Evolutionary conservation across 371 early-diverging fungal species (phyloP), one percentile per base, ranked within the genome.

Genomic region (Capillidium rhysosporum): DNA sequence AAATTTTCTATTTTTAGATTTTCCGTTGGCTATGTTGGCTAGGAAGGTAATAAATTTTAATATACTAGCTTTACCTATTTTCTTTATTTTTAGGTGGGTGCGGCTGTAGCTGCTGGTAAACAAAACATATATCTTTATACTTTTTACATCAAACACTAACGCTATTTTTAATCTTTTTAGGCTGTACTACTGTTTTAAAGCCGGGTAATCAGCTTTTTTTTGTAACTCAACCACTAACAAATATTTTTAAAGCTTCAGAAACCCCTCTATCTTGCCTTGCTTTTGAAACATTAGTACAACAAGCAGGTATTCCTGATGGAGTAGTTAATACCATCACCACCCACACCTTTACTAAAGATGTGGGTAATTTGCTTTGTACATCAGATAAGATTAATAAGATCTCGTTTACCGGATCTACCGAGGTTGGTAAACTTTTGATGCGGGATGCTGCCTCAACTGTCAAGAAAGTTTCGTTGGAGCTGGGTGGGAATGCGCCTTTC

Each of bases 1-100:
- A 28, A n/a, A n/a, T n/a, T 40, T 43, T 24, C 51, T 20, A 28
- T 1, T 7, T 45, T 14, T 61, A 73, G 76, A 92, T 61, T 92
- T 92, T 63, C 93, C 92, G 12, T 74, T 63, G 58, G 93, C 93
- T 18, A 90, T 92, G 91, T 72, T 88, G 9, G 81, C 90, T 0
- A 78, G 92, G 53, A 92, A 92, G 60, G 70, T 80, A 3, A 79
- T 78, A 38, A 82, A 7, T 7, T 7, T 7, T 7, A 7, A 84
- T n/a, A 84, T 84, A 12, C 41, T 41, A 12, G 7, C 34, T 34
- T 4, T 34, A 7, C 12, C 34, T 34, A 34, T 7, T 34, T 7
- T n/a, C n/a, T 12, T 7, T 12, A 34, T 34, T 34, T 34, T 34
- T 34, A 43, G 44, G 30, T 39, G 8, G 23, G 34, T n/a, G 51